A percentile compares a stretch with the other conserved stretches of the same genome.
phyloP scores from a whole-genome alignment of 768 basidiomycete species.

The Leucosporidium yakuticum region DNA sequence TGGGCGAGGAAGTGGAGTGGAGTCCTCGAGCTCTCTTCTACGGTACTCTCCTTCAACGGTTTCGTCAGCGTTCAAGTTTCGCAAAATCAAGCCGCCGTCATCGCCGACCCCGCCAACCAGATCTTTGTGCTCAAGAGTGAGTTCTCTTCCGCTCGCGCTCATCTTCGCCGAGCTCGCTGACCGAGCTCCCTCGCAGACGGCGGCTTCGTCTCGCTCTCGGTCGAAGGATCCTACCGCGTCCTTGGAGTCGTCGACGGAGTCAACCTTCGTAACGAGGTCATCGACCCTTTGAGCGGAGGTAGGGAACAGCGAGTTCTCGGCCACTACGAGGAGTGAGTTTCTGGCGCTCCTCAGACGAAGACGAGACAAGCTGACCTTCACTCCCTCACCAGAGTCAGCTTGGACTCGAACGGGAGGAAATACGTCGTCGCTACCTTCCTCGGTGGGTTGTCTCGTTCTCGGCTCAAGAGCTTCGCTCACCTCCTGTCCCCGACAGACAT shows the following conservation, averaged over 20 bases:
- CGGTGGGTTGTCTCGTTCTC: constrained; percentile 58
- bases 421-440: constrained; percentile 28
- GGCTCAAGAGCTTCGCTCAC: constrained; percentile 51
- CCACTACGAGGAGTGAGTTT: constrained; percentile 1
- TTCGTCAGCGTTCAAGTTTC: constrained; percentile 79
- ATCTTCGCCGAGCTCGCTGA: background rate
- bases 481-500: constrained; percentile 43
- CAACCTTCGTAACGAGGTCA: constrained; percentile 58
- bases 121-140: constrained; percentile 58
- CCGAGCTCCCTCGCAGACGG: background rate
- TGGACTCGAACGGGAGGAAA: background rate
- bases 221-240: constrained; percentile 45
- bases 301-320: constrained; percentile 13
- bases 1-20: background rate
- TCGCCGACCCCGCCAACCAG: constrained; percentile 50
- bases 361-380: too few relatives aligned
- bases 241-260: constrained; percentile 79
- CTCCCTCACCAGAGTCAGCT: background rate
- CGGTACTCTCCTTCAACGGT: constrained; percentile 43
- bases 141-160: background rate
- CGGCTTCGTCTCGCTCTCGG: constrained; percentile 17
- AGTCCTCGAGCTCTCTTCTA: background rate
- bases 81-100: constrained; percentile 58
- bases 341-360: too few relatives aligned
- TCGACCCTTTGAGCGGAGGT: constrained; percentile 10